Evolutionary conservation across 169 alveolate species (phyloP), one percentile per base, ranked within the genome.

Genomic region (Cryptosporidium tyzzeri): DNA sequence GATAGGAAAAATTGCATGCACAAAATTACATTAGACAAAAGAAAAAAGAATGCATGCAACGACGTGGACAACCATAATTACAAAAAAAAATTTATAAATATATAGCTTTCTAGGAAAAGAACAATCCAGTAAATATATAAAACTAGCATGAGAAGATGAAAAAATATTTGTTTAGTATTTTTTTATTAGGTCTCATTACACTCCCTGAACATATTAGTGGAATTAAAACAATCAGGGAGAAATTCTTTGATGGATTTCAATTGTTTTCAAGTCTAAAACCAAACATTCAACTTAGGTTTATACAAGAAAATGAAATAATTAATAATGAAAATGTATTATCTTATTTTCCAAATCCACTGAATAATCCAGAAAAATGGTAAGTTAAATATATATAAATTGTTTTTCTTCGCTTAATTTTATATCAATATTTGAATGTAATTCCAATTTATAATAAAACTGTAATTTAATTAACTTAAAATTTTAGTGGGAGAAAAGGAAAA

Each of bases 281-380:
- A 29, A 55, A 73, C n/a, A 53, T 33, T 21, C 23, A 29, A 2
- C 37, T 37, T 18, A 59, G 68, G 33, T 59, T 73, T 31, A 12
- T 59, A 26, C 59, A 73, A 58, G 70, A 73, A 9, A 73, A 59
- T 18, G 86, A 73, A 10, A n/a, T 59, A 33, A 53, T 59, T 53
- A 55, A 59, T 51, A 59, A 37, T 41, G 86, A 73, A n/a, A 73
- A 73, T 73, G 12, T 73, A 37, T 21, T 73, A n/a, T 73, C 86
- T 33, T 53, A 59, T 73, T 73, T 73, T 37, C 86, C 86, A 9
- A 73, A 37, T 51, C 86, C 86, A 73, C 9, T 73, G 16, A 35
- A 73, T 10, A 73, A 73, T 21, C 86, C 86, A 12, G 86, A 73
- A 31, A 73, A 73, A 55, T 73, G 86, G 86, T 73, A 73, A 73